Evolutionary conservation across 768 basidiomycete species (phyloP).

Genomic region (Cyclocybe cylindracea): DNA sequence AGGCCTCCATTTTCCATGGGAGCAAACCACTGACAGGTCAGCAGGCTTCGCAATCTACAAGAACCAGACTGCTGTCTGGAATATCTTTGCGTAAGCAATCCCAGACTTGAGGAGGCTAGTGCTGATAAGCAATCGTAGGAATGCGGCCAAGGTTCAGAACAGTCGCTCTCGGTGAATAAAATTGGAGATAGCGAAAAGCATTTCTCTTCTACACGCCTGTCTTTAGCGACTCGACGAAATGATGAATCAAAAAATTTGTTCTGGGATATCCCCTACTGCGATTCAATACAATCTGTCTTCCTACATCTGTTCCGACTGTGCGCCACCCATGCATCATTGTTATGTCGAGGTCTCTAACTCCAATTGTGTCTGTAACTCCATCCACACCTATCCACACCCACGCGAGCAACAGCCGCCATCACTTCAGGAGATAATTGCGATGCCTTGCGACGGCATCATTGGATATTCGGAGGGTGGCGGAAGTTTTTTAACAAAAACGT

Average conservation of each 20-base stretch:
- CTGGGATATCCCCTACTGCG: too few relatives aligned
- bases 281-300: too few relatives aligned
- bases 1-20: conserved; percentile 4
- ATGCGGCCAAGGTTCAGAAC: conserved; percentile 34
- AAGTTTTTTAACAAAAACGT: conserved; percentile 21
- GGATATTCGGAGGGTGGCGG: conserved; percentile 1
- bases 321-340: too few relatives aligned
- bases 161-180: conserved; percentile 26
- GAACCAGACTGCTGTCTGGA: conserved; percentile 53
- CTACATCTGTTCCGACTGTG: too few relatives aligned
- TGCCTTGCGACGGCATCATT: conserved; percentile 6
- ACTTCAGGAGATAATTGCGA: conserved; percentile 7
- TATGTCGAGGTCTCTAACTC: too few relatives aligned
- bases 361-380: too few relatives aligned
- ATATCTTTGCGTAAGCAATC: conserved; percentile 46
- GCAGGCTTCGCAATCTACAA: conserved; percentile 51
- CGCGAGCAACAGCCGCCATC: background rate
- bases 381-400: background rate
- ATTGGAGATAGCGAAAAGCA: too few relatives aligned
- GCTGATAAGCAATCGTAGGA: conserved; percentile 20
- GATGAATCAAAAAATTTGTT: too few relatives aligned
- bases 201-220: too few relatives aligned
- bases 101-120: background rate
- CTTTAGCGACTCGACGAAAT: too few relatives aligned
- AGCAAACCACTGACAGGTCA: background rate